These are phyloP conservation scores for Hypomyces rosellus DNA, from an alignment of 2,329 filamentous ascomycete genomes.

Conservation along the genomic window DNA sequence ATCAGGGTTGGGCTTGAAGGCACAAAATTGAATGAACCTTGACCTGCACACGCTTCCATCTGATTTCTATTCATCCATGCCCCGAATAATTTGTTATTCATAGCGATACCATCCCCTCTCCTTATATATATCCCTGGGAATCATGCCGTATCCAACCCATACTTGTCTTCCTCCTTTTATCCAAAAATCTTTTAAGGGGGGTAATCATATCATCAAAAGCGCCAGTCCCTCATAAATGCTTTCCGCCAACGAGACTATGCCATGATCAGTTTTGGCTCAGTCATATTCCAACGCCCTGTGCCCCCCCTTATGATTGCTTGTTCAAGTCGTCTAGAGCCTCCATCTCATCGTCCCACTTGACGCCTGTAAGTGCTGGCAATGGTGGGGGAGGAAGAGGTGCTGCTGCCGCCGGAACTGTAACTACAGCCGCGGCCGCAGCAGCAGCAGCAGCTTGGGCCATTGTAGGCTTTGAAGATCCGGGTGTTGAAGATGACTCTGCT, in stretches of 20 bases:
- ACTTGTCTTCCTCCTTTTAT: neutral
- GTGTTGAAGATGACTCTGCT: slow-evolving; percentile 10
- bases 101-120: neutral
- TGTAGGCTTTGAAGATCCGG: slow-evolving; percentile 22
- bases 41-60: no score
- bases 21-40: no score
- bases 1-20: no score
- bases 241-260: neutral
- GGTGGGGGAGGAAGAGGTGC: slow-evolving; percentile 15
- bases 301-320: slow-evolving; percentile 17
- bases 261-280: slow-evolving; percentile 1
- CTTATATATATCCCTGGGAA: neutral
- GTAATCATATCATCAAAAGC: neutral
- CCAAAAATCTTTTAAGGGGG: neutral
- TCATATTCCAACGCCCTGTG: neutral
- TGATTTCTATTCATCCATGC: no score
- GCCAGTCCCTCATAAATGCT: neutral
- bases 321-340: slow-evolving; percentile 40
- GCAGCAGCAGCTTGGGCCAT: slow-evolving; percentile 17
- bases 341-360: slow-evolving; percentile 55
- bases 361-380: slow-evolving; percentile 27
- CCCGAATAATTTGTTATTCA: no score
- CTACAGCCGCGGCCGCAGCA: neutral
- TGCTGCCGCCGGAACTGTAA: no score
- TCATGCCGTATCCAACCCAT: neutral